phyloP scores from a whole-genome alignment of 2,329 filamentous ascomycete species.

The Paecilomyces sp. region DNA sequence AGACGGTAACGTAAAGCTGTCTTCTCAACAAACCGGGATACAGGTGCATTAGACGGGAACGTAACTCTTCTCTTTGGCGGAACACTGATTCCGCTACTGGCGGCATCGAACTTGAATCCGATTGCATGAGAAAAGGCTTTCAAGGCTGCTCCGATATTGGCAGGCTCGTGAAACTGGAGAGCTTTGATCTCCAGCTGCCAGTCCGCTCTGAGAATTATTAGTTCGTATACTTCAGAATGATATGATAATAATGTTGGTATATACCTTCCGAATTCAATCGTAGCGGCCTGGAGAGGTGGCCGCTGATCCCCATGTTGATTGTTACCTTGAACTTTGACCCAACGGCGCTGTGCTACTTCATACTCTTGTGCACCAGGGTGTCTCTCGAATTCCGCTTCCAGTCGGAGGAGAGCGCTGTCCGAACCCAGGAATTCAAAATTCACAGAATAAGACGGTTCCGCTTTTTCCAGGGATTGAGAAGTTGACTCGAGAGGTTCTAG shows the following conservation, averaged over 20 bases:
- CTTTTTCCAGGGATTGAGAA: slow-evolving; percentile 12
- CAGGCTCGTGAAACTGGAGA: slow-evolving; percentile 26
- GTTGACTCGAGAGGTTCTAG: slow-evolving; percentile 18
- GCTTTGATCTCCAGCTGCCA: slow-evolving; percentile 36
- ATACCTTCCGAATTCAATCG: slow-evolving; percentile 32
- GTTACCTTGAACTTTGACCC: slow-evolving; percentile 22
- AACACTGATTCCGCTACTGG: slow-evolving; percentile 15
- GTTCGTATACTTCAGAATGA: background rate
- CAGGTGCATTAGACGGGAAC: slow-evolving; percentile 17
- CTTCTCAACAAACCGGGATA: slow-evolving; percentile 31
- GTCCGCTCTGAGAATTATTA: slow-evolving; percentile 24
- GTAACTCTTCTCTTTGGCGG: slow-evolving; percentile 20
- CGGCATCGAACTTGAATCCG: slow-evolving; percentile 13
- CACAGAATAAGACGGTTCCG: slow-evolving; percentile 29
- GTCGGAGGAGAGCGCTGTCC: slow-evolving; percentile 23
- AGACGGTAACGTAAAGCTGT: slow-evolving; percentile 31
- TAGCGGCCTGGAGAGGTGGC: slow-evolving; percentile 26
- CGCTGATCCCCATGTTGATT: slow-evolving; percentile 14
- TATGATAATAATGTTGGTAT: background rate
- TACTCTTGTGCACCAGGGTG: slow-evolving; percentile 21
- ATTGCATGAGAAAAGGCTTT: slow-evolving; percentile 23
- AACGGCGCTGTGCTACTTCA: slow-evolving; percentile 26
- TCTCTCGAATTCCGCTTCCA: slow-evolving; percentile 30
- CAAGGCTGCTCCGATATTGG: slow-evolving; percentile 18
- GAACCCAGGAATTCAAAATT: slow-evolving; percentile 33